Evolutionary conservation across 1,284 basidiomycete species (phyloP).

Genomic region (Athelia sp.): DNA sequence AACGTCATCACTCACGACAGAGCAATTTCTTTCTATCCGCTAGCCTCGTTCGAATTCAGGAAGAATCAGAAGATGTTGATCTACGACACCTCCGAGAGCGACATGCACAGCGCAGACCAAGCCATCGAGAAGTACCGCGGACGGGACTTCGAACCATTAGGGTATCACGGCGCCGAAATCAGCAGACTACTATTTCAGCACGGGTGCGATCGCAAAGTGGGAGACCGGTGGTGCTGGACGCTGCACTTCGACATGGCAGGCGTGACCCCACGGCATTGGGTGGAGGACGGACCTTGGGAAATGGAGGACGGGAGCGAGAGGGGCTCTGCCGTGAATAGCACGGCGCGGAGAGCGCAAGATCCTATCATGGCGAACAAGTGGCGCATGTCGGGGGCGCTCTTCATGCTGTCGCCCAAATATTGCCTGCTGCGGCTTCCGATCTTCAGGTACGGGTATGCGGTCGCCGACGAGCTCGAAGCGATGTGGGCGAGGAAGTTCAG

Average conservation of each 20-base stretch:
- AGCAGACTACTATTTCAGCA: not conserved
- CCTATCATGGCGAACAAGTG: too few species aligned
- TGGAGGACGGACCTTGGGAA: too few species aligned
- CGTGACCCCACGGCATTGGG: too few species aligned
- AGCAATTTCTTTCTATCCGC: constrained; percentile 24
- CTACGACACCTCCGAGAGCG: constrained; percentile 4
- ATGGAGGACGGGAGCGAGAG: too few species aligned
- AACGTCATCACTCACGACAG: constrained; percentile 19
- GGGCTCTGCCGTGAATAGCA: too few species aligned
- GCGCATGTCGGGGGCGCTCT: too few species aligned
- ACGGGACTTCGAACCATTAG: constrained; percentile 17
- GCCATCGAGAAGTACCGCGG: constrained; percentile 19
- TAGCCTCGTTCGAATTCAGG: constrained; percentile 21
- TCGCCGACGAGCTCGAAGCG: too few species aligned
- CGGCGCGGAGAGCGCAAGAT: too few species aligned
- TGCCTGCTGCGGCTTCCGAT: too few species aligned
- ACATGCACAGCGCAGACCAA: constrained; percentile 1
- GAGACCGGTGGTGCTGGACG: not conserved
- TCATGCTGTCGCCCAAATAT: too few species aligned
- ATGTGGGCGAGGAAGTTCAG: too few species aligned
- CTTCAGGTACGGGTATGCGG: too few species aligned
- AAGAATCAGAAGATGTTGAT: constrained; percentile 8
- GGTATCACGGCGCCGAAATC: not conserved
- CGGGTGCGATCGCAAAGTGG: not conserved
- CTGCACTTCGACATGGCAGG: not conserved